These are phyloP conservation scores for Neostapfia colusana DNA, from an alignment of 176 grass and related monocot genomes.

Conservation along the genomic window DNA sequence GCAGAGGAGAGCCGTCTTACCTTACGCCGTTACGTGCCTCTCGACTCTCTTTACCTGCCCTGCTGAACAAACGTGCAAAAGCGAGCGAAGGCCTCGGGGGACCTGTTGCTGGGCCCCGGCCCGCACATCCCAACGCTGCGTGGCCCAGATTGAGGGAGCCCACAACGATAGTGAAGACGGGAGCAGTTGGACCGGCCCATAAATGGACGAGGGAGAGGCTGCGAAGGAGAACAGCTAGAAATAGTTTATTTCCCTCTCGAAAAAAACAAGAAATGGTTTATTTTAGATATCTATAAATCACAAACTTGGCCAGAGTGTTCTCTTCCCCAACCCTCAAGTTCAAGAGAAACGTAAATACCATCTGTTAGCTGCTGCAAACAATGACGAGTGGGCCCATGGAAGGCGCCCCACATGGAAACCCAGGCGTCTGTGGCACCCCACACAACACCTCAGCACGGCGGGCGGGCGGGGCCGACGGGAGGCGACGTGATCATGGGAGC, in stretches of 20 bases:
- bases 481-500: conserved; percentile 20
- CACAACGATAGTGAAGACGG: no score
- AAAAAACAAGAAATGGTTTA: no score
- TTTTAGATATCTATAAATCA: not conserved
- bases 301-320: not conserved
- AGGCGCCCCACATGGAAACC: not conserved
- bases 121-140: not conserved
- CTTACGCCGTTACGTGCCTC: no score
- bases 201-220: not conserved
- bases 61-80: no score
- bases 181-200: not conserved
- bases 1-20: no score
- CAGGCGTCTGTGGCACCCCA: conserved; percentile 1
- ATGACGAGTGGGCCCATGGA: not conserved
- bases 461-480: no score
- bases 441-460: conserved; percentile 10
- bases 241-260: no score
- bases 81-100: no score
- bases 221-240: not conserved
- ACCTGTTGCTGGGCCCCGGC: not conserved
- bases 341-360: not conserved
- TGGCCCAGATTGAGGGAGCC: not conserved
- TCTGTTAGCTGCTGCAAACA: not conserved
- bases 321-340: not conserved
- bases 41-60: no score